Conservation (phyloP, 352 stramenopile species). For the Phytopythium delawarense region DNA sequence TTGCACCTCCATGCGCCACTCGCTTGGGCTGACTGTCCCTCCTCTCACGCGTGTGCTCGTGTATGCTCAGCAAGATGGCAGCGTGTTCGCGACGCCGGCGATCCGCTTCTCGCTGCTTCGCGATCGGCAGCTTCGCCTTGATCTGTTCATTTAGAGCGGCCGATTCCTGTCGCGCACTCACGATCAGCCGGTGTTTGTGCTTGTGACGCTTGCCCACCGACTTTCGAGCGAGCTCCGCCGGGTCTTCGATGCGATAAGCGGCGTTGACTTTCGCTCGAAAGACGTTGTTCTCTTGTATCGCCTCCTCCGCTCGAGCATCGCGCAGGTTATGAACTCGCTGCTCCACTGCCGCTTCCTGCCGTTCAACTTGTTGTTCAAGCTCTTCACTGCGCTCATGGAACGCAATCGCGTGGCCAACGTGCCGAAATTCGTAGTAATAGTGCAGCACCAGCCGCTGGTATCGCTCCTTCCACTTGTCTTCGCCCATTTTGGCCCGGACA, state of each 20-base stretch:
- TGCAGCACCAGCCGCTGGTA: conserved; percentile 51
- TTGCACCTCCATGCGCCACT: not conserved
- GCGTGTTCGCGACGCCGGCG: conserved; percentile 14
- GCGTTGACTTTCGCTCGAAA: conserved; percentile 25
- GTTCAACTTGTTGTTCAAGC: conserved; percentile 5
- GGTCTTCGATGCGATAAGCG: conserved; percentile 25
- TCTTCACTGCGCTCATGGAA: conserved; percentile 24
- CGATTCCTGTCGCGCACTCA: conserved; percentile 16
- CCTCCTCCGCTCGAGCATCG: conserved; percentile 23
- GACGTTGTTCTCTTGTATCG: conserved; percentile 32
- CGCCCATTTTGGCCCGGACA: conserved; percentile 28
- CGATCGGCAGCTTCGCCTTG: conserved; percentile 10
- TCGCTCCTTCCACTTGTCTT: conserved; percentile 39
- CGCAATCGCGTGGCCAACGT: conserved; percentile 40
- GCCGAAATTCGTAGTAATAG: conserved; percentile 76
- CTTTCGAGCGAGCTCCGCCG: conserved; percentile 5
- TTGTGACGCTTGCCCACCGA: conserved; percentile 8
- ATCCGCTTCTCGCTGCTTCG: conserved; percentile 15
- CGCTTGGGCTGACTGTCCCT: not conserved
- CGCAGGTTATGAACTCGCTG: conserved; percentile 13
- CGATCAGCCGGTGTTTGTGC: conserved; percentile 18
- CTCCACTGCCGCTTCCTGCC: conserved; percentile 4
- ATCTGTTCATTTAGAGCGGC: conserved; percentile 13
- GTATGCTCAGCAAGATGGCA: conserved; percentile 13
- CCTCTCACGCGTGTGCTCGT: not conserved